Conservation (phyloP, 441 rosid species). For the Populus hybrid region DNA sequence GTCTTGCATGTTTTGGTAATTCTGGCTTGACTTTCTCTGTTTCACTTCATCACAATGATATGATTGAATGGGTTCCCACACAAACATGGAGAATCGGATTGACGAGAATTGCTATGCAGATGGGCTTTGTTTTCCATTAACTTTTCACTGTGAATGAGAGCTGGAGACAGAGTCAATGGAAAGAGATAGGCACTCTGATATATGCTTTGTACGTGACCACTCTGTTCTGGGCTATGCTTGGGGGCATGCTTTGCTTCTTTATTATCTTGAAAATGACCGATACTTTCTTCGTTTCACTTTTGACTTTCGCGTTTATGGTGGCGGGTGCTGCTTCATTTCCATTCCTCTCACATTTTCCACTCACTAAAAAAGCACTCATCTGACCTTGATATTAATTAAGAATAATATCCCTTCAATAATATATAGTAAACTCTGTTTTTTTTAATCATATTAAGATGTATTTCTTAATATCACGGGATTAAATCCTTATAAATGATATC, state of each 20-base stretch:
- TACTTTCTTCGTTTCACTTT: background rate
- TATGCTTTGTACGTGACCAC: background rate
- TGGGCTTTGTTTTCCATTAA: background rate
- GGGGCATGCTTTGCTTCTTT: background rate
- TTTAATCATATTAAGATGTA: too few species aligned
- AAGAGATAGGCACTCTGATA: background rate
- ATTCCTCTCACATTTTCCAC: background rate
- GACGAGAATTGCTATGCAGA: background rate
- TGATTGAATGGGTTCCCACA: background rate
- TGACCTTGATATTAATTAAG: background rate
- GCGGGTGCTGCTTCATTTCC: background rate
- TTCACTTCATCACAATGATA: background rate
- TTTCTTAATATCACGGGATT: too few species aligned
- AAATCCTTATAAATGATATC: too few species aligned
- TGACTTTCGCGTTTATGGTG: background rate
- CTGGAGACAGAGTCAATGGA: background rate
- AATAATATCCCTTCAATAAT: too few species aligned
- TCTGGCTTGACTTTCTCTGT: background rate
- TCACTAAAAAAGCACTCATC: background rate
- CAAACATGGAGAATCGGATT: background rate
- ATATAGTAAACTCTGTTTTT: too few species aligned
- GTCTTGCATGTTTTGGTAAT: background rate
- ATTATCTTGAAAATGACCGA: conserved; percentile 8
- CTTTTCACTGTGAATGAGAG: background rate
- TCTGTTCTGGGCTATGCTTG: background rate